Conservation (phyloP, 2,329 filamentous ascomycete genomes). For the Phialophora macrospora region DNA sequence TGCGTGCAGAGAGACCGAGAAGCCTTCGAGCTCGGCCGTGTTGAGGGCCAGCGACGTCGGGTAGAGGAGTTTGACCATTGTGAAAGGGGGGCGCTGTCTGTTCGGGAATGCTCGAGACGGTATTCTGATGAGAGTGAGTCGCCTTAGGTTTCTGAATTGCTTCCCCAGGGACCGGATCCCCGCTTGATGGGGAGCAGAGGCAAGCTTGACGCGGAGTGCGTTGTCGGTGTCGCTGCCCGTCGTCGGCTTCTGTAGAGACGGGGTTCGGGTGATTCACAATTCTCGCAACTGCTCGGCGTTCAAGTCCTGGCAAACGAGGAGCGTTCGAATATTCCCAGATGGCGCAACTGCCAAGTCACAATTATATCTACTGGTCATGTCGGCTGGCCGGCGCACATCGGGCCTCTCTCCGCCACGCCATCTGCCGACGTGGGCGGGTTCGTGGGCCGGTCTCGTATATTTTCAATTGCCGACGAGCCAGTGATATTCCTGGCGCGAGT, state of each 20-base stretch:
- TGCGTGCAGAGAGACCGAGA: constrained; percentile 61
- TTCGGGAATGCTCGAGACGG: too few species aligned
- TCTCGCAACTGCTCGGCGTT: too few species aligned
- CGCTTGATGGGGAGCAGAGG: too few species aligned
- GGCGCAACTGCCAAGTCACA: not conserved
- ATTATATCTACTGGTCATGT: not conserved
- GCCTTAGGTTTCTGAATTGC: too few species aligned
- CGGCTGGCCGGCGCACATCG: not conserved
- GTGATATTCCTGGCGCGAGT: not conserved
- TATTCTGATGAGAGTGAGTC: not conserved
- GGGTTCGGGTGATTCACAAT: too few species aligned
- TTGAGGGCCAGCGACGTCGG: constrained; percentile 67
- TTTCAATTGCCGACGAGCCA: constrained; percentile 23
- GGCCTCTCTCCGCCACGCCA: constrained; percentile 7
- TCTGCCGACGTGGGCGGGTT: not conserved
- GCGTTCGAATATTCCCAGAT: not conserved
- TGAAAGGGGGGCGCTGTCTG: not conserved
- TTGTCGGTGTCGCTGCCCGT: too few species aligned
- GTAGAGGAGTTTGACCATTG: constrained; percentile 65
- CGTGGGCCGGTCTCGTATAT: not conserved
- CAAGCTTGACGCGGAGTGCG: too few species aligned
- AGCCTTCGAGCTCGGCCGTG: constrained; percentile 61
- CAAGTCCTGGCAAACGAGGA: not conserved
- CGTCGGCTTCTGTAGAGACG: too few species aligned
- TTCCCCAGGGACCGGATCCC: too few species aligned